These are phyloP conservation scores for Spatholobus suberectus DNA, from an alignment of 306 rosid species.

Conservation along the genomic window DNA sequence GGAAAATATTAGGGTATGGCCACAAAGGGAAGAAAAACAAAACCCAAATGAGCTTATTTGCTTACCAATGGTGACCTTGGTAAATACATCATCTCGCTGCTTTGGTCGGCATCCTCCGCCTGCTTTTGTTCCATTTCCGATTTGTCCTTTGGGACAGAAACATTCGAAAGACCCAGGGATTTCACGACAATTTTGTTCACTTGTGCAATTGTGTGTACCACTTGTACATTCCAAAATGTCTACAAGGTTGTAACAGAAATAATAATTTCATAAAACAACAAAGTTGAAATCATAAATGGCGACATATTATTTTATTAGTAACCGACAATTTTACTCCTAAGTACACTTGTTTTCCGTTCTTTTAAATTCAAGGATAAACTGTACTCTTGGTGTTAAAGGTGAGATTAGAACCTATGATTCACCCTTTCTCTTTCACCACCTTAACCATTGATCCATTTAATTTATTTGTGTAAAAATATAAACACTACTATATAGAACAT, in stretches of 20 bases:
- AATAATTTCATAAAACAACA: too few relatives aligned
- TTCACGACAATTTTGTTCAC: background rate
- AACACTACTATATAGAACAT: too few relatives aligned
- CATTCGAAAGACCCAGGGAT: background rate
- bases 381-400: too few relatives aligned
- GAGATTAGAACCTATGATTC: too few relatives aligned
- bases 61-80: background rate
- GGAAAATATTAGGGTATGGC: background rate
- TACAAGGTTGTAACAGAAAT: background rate
- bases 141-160: background rate
- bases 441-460: too few relatives aligned
- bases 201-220: background rate
- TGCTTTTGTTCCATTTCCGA: conserved; percentile 4
- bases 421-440: too few relatives aligned
- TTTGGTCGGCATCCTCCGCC: background rate
- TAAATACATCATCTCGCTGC: background rate
- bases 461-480: too few relatives aligned
- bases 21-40: background rate
- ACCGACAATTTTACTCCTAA: background rate
- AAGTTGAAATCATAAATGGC: background rate
- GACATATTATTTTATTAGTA: too few relatives aligned
- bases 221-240: conserved; percentile 6
- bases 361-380: too few relatives aligned
- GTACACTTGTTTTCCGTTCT: background rate
- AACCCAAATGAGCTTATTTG: background rate